Base-by-base conservation (phyloP, 306 rosid species). In the Vigna angularis region DNA sequence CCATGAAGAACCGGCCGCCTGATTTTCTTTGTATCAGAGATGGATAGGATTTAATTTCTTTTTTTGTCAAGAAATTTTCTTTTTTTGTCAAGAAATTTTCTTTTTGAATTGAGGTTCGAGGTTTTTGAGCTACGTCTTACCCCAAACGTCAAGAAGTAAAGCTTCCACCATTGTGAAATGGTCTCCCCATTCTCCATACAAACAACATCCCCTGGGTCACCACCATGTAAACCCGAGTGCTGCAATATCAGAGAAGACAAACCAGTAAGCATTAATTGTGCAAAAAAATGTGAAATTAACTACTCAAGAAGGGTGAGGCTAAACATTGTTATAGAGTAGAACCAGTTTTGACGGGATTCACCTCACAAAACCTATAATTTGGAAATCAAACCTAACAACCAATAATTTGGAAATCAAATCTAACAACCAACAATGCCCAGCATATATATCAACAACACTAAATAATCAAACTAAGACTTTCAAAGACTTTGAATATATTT, bases 361-460 rank as follows among this genome's bases (percentile, higher is more conserved):
- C 96, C 96, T 90, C 91, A 36, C 93, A 90, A 88, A 90, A 90
- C 83, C n/a, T n/a, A n/a, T n/a, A n/a, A n/a, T n/a, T n/a, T n/a
- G n/a, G n/a, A n/a, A n/a, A n/a, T n/a, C n/a, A n/a, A n/a, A n/a
- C n/a, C n/a, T n/a, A n/a, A n/a, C n/a, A n/a, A n/a, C n/a, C n/a
- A n/a, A n/a, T n/a, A n/a, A n/a, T n/a, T n/a, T n/a, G n/a, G n/a
- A n/a, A n/a, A n/a, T n/a, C n/a, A n/a, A n/a, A n/a, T n/a, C n/a
- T n/a, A n/a, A n/a, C n/a, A n/a, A n/a, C n/a, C n/a, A n/a, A n/a
- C n/a, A n/a, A n/a, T n/a, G n/a, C n/a, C n/a, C n/a, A n/a, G n/a
- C n/a, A n/a, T n/a, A n/a, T n/a, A n/a, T n/a, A n/a, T n/a, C n/a
- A n/a, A n/a, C n/a, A n/a, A n/a, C n/a, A n/a, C n/a, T n/a, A n/a